Evolutionary conservation across 1,139 yeast species (phyloP), one percentile per base, ranked within the genome.

Genomic region (Scheffersomyces stambukii): DNA sequence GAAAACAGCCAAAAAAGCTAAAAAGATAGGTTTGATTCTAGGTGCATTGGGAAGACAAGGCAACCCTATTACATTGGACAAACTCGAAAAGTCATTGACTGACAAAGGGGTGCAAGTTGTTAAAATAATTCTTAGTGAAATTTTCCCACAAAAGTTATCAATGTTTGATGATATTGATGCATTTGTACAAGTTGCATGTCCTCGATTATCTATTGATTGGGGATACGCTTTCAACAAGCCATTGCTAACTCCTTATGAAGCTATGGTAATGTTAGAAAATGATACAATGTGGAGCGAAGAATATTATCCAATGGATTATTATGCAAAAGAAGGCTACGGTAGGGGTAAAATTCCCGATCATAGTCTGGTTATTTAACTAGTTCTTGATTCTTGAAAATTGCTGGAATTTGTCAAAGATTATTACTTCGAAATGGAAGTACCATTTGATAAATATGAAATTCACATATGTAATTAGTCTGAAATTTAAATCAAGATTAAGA

Each of bases 31-130:
- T 0, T 62, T 91, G 11, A 83, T 91, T 16, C 59, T 93, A 13
- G 99, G 99, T n/a, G 94, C 96, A 0, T 63, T 91, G 31, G 99
- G 99, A 4, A 74, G 99, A 46, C 99, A 91, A 57, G 99, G 99
- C 5, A 88, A 81, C 48, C 75, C 91, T 4, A 63, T 72, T 15
- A 89, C 98, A 0, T 69, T 86, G 27, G 70, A 70, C 17, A 73
- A 75, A 43, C 52, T 89, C 23, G 86, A 88, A 52, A 46, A 52
- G 5, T 64, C 66, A 34, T 62, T 86, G 28, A 43, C 46, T 2
- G 53, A 50, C 7, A 66, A 66, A 10, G 93, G 93, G 1, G 72
- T 76, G 32, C 71, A 72, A 15, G 86, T 84, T 2, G 86, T 86
- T 1, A 81, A 84, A 48, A 88, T 91, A 33, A 80, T 91, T 13